Base-by-base conservation (phyloP, 1,139 yeast genomes). In the Candida mesenterica region DNA sequence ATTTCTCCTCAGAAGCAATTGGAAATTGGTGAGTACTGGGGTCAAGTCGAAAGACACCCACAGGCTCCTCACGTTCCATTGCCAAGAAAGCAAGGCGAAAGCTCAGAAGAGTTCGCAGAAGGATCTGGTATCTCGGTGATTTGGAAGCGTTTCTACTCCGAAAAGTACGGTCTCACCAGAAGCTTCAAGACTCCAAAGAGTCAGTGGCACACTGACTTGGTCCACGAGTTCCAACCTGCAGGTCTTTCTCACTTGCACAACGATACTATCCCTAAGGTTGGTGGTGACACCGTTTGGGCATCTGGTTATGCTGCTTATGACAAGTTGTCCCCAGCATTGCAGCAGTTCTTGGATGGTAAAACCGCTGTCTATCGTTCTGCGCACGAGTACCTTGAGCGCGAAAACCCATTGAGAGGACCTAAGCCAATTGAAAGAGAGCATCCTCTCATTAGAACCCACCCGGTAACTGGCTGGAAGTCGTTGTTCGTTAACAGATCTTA, bases 11-110 rank as follows among this genome's bases (percentile, higher is more conserved):
- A 62, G 44, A 63, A 60, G 36, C 77, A 71, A 46, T 51, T 61
- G 40, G 69, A 62, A 33, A 50, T 71, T 24, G 77, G 76, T 29
- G 51, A 61, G 14, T 69, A 68, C 49, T 68, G 55, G 52, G 76
- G 77, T 18, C 34, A 18, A 10, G 34, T 34, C 14, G 37, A 73
- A 46, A 60, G 60, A 25, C 78, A 73, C 48, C 72, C 77, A 9
- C 73, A 68, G 46, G 63, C 63, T 8, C 31, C 37, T 8, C 37
- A 34, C 16, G 70, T 63, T 37, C 68, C 70, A 12, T 46, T 61
- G 20, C 62, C 65, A 6, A 28, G 20, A 9, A 25, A 30, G 22
- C 20, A 30, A 19, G 28, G 34, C 12, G 30, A 13, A 12, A 36
- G 30, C 14, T 9, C n/a, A 13, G 30, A 24, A 14, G 22, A 16